Evolutionary conservation across 2,329 filamentous ascomycete species (phyloP).

Genomic region (Emergomyces africanus): DNA sequence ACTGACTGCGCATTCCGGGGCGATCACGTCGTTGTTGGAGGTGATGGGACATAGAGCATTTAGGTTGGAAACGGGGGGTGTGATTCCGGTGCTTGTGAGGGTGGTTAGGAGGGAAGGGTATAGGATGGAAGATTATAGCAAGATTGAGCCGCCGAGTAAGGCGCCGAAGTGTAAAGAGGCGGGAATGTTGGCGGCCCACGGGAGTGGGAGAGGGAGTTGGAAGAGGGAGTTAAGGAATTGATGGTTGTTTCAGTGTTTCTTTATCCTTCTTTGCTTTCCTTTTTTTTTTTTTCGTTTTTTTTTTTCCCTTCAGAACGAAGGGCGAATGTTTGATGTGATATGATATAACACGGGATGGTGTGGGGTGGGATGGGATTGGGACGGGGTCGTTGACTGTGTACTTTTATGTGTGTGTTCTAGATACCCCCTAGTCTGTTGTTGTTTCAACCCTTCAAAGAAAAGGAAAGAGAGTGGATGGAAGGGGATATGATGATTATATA

Average conservation of each 20-base stretch:
- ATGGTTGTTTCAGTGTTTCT: neutral
- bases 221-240: neutral
- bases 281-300: neutral
- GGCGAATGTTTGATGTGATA: neutral
- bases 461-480: neutral
- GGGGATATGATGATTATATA: neutral
- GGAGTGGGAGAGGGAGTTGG: neutral
- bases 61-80: constrained; percentile 35
- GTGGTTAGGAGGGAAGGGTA: constrained; percentile 20
- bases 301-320: neutral
- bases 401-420: neutral
- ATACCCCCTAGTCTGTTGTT: neutral
- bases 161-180: constrained; percentile 18
- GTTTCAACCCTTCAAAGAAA: neutral
- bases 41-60: constrained; percentile 36
- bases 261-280: neutral
- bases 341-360: neutral
- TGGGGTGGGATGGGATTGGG: neutral
- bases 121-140: constrained; percentile 6
- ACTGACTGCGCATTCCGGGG: constrained; percentile 47
- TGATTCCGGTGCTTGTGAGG: constrained; percentile 40
- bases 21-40: constrained; percentile 41
- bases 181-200: neutral
- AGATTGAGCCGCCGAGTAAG: constrained; percentile 16
- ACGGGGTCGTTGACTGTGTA: neutral